Evolutionary conservation across 1,284 basidiomycete genomes (phyloP), one percentile per base, ranked within the genome.

Genomic region (Fistulinella staudtii): DNA sequence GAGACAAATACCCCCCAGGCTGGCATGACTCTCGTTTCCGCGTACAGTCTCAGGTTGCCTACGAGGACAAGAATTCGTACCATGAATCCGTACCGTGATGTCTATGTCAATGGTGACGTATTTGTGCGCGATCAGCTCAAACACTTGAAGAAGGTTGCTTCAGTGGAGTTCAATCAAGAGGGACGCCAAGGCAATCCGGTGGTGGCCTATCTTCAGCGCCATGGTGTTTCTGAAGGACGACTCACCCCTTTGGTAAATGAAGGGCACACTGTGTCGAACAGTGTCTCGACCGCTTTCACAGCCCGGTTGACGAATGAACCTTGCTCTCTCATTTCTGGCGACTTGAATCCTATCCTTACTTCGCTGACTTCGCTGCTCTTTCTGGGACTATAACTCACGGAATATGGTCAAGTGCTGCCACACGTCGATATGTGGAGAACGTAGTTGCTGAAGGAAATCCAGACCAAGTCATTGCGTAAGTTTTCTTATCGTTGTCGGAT

Each of bases 331-430:
- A 82, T 94, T 47, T 98, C 95, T 3, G 94, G 95, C 38, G 96
- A 99, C 70, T 98, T 92, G 77, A 98, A 89, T 57, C 88, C 90
- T n/a, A 96, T 99, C 56, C 95, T 0, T 98, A 98, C 76, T 98
- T 99, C 74, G 82, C 95, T 22, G 87, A 93, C 65, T 93, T 90
- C 57, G 94, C 95, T 13, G 81, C 85, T 17, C 82, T 99, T 18
- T 94, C 94, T 23, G 89, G 90, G 13, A 98, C 96, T 15, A 99
- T 99, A 64, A 97, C 95, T 6, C 95, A 99, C 63, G 95, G 95
- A 44, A 84, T 99, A 74, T 97, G 93, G 89, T 88, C 92, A 14
- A 93, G 89, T 53, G 95, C 96, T 37, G 93, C 93, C 18, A 95
- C 93, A 24, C 81, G 95, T 57, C 84, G 87, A 46, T 95, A 87